Evolutionary conservation across 805 yeast genomes (phyloP), one percentile per base, ranked within the genome.

Genomic region (Wickerhamomyces mucosus): DNA sequence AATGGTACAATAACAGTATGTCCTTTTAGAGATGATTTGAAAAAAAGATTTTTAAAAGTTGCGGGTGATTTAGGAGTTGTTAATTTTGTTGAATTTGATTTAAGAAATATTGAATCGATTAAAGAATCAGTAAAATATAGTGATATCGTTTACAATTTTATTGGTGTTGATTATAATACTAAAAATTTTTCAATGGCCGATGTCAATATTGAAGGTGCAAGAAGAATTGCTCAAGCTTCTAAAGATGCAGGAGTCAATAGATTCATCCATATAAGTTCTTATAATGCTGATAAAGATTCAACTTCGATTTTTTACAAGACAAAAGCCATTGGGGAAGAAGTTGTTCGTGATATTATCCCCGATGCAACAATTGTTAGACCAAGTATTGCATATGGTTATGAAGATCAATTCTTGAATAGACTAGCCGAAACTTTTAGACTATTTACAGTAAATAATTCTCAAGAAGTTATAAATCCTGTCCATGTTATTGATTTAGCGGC

Each of bases 41-140:
- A 76, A 50, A 77, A 69, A 57, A 69, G 94, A 48, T 82, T 79
- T 50, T 65, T 84, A 45, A 84, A 82, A 60, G 82, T 80, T 34
- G 67, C 77, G 29, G 95, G 95, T 28, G 95, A 84, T 56, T 69
- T 83, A 42, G 95, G 95, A 20, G 94, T 84, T 27, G 85, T 84
- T 19, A 80, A 79, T 59, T 78, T 75, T 55, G 73, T 81, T 41
- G 95, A 84, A 57, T 73, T 81, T 48, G 95, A 84, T 55, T 62
- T 84, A 41, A 68, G 95, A 56, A 84, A 84, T 61, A 43, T 80
- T 46, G 61, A 76, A 48, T 73, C 85, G 11, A 76, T 84, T 40
- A 81, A 80, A 53, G 82, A 80, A 42, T 63, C 83, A 9, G 84
- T 84, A 26, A 75, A 78, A 43, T 75, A 79, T 57, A 75, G 89